Base-by-base conservation (phyloP, 1,284 basidiomycete genomes). In the Mycena citricolor region DNA sequence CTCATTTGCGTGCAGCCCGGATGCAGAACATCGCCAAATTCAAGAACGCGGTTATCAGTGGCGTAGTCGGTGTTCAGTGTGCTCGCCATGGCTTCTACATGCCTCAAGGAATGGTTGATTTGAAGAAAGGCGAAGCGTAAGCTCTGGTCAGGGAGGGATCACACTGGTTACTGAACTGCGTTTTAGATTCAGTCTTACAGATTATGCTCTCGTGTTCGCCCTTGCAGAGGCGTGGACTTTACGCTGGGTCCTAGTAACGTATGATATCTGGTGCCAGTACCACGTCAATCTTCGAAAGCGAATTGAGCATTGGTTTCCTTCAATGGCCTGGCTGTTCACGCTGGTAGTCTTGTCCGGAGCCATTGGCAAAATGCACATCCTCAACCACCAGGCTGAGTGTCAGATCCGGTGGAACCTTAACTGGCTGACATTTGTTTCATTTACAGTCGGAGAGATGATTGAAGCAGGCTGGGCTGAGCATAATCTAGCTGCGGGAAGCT, bases 201-300 rank as follows among this genome's bases (percentile, higher is more conserved):
- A 57, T 26, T 55, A 47, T 31, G 54, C 52, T 2, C 34, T 59
- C 1, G 33, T 39, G 1, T 30, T 31, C 22, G 35, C 44, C 1
- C 42, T 59, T 1, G 13, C 22, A 3, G 56, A 59, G 23, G 31
- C 23, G 4, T 10, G 11, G 5, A 10, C 5, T 11, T 32, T 33
- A 23, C 47, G 52, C 3, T 59, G 52, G 49, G 57, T 61, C 22
- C 37, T 49, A 33, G 30, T 58, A 0, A 53, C 47, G 26, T 62
- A 60, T 34, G 58, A 62, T 29, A 58, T 62, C 14, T 59, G 55
- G 55, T 60, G 60, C 28, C 54, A 53, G 11, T 60, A 55, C 22
- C 4, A 14, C 10, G 29, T 50, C 14, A 50, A 57, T 13, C 44
- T 60, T 3, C n/a, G 25, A 10, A 26, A 35, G 17, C 43, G 56